These are phyloP conservation scores for Cladosporium cucumerinum DNA, from an alignment of 2,329 filamentous ascomycete genomes.

Conservation along the genomic window DNA sequence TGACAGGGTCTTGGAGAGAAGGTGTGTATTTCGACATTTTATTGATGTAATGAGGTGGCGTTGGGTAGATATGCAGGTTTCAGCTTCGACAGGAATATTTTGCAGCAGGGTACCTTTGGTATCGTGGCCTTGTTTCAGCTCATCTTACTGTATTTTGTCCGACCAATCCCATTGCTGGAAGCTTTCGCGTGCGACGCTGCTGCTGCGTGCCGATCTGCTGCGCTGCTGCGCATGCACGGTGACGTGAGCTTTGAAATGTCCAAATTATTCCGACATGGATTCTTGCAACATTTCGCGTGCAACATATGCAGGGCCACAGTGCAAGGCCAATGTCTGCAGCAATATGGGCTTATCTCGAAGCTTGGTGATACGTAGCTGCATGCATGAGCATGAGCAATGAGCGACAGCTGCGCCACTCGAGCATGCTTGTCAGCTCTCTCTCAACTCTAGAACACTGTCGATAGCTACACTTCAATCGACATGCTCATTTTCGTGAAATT, in stretches of 20 bases:
- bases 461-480: slow-evolving; percentile 7
- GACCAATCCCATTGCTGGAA: slow-evolving; percentile 6
- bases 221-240: slow-evolving; percentile 6
- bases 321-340: neutral
- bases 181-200: neutral
- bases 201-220: neutral
- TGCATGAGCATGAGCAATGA: neutral
- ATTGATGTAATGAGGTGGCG: neutral
- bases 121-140: slow-evolving; percentile 9
- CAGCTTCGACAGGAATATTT: neutral
- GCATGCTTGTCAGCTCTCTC: neutral
- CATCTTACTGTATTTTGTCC: neutral
- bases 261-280: neutral
- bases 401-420: neutral
- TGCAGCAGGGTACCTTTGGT: neutral
- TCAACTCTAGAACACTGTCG: neutral
- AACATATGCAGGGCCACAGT: neutral
- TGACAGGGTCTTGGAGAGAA: slow-evolving; percentile 8
- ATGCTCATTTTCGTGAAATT: neutral
- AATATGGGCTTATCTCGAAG: neutral
- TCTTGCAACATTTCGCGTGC: neutral
- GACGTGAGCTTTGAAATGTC: slow-evolving; percentile 4
- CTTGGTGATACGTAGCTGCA: neutral
- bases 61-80: neutral
- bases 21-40: neutral